A percentile compares a stretch with the other conserved stretches of the same genome.
Evolutionary conservation across 192 early-diverging fungal genomes (phyloP).

Genomic region (Backusella mclennaniae): DNA sequence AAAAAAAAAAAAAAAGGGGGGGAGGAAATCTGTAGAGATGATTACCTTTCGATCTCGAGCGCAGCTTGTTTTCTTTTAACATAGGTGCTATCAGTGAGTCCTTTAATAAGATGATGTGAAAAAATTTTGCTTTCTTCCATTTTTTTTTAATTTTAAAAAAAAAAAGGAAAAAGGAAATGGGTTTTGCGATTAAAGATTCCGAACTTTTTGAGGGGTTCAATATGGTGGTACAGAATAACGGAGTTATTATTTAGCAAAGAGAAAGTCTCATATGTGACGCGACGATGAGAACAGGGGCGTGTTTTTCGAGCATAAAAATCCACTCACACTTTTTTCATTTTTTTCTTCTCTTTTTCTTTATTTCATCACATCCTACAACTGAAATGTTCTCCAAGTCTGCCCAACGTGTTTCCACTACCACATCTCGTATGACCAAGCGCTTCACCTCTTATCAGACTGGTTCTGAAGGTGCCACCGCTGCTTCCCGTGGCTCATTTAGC

Average conservation of each 20-base stretch:
- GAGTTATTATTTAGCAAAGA: background rate
- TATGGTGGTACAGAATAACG: background rate
- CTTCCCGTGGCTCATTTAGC: slow-evolving; percentile 24
- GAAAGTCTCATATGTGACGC: background rate
- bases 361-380: background rate
- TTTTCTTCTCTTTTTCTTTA: background rate
- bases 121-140: slow-evolving; percentile 7
- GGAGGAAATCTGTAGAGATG: background rate
- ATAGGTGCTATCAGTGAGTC: slow-evolving; percentile 8
- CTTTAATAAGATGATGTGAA: slow-evolving; percentile 8
- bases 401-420: background rate
- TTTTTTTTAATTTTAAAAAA: background rate
- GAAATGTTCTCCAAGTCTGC: slow-evolving; percentile 14
- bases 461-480: slow-evolving; percentile 26
- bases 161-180: background rate
- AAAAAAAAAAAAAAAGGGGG: too few relatives aligned
- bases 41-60: slow-evolving; percentile 10
- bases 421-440: slow-evolving; percentile 9
- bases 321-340: background rate
- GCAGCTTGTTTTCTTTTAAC: slow-evolving; percentile 6
- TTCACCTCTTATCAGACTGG: background rate
- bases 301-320: background rate
- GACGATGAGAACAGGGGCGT: background rate
- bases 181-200: background rate
- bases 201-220: background rate